These are phyloP conservation scores for Sclerospora graminicola DNA, from an alignment of 352 stramenopile genomes.

Conservation along the genomic window DNA sequence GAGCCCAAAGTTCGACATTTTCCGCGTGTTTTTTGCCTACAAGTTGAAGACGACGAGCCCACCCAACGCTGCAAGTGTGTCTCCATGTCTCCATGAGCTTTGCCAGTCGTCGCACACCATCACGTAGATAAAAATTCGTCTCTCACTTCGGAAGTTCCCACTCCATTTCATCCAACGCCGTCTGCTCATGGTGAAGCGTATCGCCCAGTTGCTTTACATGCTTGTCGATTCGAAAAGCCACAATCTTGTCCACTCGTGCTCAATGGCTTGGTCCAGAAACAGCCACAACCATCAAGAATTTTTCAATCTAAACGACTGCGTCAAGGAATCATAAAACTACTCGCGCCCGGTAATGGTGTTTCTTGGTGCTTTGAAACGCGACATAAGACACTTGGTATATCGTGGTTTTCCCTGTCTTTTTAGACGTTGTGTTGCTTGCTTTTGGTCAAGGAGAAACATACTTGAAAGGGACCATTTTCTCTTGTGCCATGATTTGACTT, in stretches of 20 bases:
- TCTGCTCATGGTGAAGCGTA: conserved; percentile 85
- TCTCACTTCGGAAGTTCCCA: conserved; percentile 88
- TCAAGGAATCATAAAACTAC: conserved; percentile 80
- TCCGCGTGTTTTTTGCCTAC: neutral
- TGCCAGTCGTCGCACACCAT: conserved; percentile 90
- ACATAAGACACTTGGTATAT: conserved; percentile 46
- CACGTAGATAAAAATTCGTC: conserved; percentile 92
- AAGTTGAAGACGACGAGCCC: neutral
- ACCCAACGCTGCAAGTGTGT: conserved; percentile 47
- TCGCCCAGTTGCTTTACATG: conserved; percentile 88
- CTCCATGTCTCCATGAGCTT: conserved; percentile 92
- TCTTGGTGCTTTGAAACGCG: conserved; percentile 51
- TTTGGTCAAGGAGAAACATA: conserved; percentile 33
- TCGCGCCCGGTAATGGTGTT: conserved; percentile 61
- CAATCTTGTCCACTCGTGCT: conserved; percentile 64
- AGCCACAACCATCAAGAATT: conserved; percentile 90
- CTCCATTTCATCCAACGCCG: conserved; percentile 91
- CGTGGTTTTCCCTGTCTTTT: conserved; percentile 12
- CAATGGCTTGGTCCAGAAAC: conserved; percentile 87
- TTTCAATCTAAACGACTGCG: conserved; percentile 81
- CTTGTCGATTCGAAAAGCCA: conserved; percentile 87
- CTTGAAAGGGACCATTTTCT: conserved; percentile 44
- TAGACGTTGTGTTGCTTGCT: neutral
- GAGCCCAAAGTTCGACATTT: conserved; percentile 39
- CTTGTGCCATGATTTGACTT: conserved; percentile 35